Evolutionary conservation across 805 yeast species (phyloP), one percentile per base, ranked within the genome.

Genomic region (Debaryomyces tyrocola): DNA sequence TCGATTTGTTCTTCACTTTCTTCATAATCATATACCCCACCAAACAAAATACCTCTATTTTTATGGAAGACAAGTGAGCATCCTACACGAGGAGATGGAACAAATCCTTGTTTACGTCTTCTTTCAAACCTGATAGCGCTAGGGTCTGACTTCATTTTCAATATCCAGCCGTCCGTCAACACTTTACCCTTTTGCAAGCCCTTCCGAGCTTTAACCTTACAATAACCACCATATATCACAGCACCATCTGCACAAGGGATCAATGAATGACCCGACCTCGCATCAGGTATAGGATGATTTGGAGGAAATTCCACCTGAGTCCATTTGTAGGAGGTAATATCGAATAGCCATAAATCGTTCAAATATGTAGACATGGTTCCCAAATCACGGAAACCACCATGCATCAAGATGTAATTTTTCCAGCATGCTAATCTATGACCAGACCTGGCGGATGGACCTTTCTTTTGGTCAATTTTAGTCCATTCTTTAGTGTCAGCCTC

Each of bases 71-170:
- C 90, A 84, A 92, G 80, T 4, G 95, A 84, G 60, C 96, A 87
- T 0, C 99, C 98, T n/a, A 89, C 97, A 57, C 98, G 79, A 11
- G 97, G 87, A 1, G 92, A 81, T 4, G 97, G 97, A 50, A 85
- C 90, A 62, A 85, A 87, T 3, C 96, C 96, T 60, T 89, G 92
- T 55, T 88, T 90, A 50, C 88, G 80, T 54, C 96, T 80, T 61
- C 97, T 77, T 67, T 94, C 98, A 87, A 96, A 91, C 52, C 95
- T 73, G 4, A 87, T 75, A 3, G 78, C 85, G 49, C 80, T 78
- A 14, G 90, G 75, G 60, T 92, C 97, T 15, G 85, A 67, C 62
- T 88, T 89, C 95, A 92, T 89, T 58, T 86, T 88, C 54, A 92
- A 68, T 14, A 80, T 62, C 98, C 99, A 92, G 46, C 87, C 77